Percentiles rank a stretch among this genome's conserved stretches.
phyloP scores from a whole-genome alignment of 2,329 filamentous ascomycete species.

The Madurella fahalii region DNA sequence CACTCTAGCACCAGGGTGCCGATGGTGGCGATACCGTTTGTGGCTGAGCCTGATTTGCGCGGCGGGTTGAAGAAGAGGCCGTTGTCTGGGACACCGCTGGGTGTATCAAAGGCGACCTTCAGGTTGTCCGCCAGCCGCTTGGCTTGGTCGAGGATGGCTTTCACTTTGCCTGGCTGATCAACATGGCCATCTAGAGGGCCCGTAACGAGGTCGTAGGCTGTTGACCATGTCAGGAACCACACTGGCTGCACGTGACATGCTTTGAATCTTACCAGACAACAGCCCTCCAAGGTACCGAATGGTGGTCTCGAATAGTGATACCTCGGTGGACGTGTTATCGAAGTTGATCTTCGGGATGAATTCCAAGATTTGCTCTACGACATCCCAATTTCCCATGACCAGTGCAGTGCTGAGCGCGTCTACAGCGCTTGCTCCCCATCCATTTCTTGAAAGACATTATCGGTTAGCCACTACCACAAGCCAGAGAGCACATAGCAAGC shows the following conservation, averaged over 20 bases:
- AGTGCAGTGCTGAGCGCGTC: slow-evolving; percentile 78
- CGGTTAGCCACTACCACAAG: neutral
- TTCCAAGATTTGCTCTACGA: slow-evolving; percentile 67
- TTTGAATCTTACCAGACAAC: slow-evolving; percentile 54
- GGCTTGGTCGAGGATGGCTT: slow-evolving; percentile 63
- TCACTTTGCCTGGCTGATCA: slow-evolving; percentile 43
- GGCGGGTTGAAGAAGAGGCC: slow-evolving; percentile 56
- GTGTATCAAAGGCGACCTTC: slow-evolving; percentile 73
- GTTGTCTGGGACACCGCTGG: slow-evolving; percentile 70
- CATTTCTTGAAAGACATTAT: slow-evolving; percentile 52
- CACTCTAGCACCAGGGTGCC: slow-evolving; percentile 81
- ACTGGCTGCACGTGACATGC: neutral
- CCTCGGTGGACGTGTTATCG: slow-evolving; percentile 51
- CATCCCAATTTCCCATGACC: slow-evolving; percentile 65
- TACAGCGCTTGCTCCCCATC: slow-evolving; percentile 79
- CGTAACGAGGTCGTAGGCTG: slow-evolving; percentile 66
- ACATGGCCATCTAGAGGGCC: slow-evolving; percentile 59
- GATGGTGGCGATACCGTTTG: slow-evolving; percentile 70
- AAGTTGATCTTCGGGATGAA: slow-evolving; percentile 71
- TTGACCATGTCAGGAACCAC: neutral
- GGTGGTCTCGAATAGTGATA: slow-evolving; percentile 86
- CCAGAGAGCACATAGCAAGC: neutral
- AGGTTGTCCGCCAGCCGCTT: slow-evolving; percentile 66
- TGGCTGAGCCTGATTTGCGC: slow-evolving; percentile 44
- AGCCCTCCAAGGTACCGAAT: slow-evolving; percentile 83